Base-by-base conservation (phyloP, 2,329 filamentous ascomycete species). In the Gaeumannomyces tritici region DNA sequence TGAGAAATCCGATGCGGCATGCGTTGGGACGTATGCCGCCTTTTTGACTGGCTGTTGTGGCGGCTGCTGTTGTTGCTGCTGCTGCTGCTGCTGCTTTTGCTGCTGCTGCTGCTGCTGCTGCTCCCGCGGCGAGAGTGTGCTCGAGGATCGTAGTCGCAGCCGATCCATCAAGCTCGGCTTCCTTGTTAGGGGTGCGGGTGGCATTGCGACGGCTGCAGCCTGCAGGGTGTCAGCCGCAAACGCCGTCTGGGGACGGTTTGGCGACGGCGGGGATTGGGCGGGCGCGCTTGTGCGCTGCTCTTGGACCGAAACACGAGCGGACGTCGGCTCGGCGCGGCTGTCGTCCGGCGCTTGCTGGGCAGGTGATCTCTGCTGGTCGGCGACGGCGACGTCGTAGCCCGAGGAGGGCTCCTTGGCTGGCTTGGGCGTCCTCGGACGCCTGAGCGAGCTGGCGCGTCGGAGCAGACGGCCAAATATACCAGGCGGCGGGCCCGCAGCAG, bases 1-100 rank as follows among this genome's bases (percentile, higher is more conserved):
- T 7, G 61, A 57, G 55, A 64, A 65, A 55, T 66, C 65, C 12
- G 64, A 31, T 12, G 47, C 65, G 5, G 65, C 65, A 42, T 66
- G 65, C 54, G 18, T 61, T 1, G 65, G 65, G 1, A 66, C 61
- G 31, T 66, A 66, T 4, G 27, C 27, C 12, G 62, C 33, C 9
- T n/a, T 57, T 55, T 33, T 31, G n/a, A 31, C n/a, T 26, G 24
- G 31, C 31, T 31, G 26, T 15, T 7, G 15, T 26, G 42, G 27
- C 42, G 47, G 24, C 15, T 54, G 59, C n/a, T n/a, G n/a, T n/a
- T n/a, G n/a, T n/a, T n/a, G n/a, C n/a, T n/a, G n/a, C n/a, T n/a
- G n/a, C n/a, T n/a, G n/a, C n/a, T 4, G 27, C 27, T 5, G 62
- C 33, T 6, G n/a, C 51, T 55, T 33, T 31, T 21, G 24, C n/a